Percentiles rank a stretch among this genome's conserved stretches.
These are phyloP conservation scores for Thalassiosira livingstoniorum DNA, from an alignment of 352 stramenopile species.

Conservation along the genomic window DNA sequence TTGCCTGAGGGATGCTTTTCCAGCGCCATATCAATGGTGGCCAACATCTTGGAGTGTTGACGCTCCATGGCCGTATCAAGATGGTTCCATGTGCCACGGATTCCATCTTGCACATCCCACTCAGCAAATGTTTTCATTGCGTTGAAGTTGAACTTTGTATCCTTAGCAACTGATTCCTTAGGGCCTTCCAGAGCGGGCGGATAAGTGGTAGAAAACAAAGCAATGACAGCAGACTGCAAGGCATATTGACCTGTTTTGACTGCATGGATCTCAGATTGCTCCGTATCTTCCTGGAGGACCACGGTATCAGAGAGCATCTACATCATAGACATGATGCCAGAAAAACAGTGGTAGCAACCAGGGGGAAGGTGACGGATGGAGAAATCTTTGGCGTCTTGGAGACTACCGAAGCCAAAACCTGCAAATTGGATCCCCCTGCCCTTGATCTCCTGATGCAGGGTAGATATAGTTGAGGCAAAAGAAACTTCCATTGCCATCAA, in stretches of 20 bases:
- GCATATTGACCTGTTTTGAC: too few relatives aligned
- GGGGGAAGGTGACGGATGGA: not conserved
- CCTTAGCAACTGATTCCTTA: not conserved
- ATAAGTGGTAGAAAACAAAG: not conserved
- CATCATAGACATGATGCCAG: not conserved
- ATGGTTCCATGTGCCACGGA: not conserved
- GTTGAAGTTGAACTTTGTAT: not conserved
- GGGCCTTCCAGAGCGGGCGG: not conserved
- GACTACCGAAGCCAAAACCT: not conserved
- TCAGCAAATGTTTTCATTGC: not conserved
- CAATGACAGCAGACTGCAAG: not conserved
- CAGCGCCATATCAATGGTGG: not conserved
- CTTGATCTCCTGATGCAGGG: not conserved
- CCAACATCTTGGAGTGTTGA: not conserved
- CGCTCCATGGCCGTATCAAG: not conserved
- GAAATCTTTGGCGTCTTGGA: not conserved
- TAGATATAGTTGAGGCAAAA: not conserved
- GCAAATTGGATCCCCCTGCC: not conserved
- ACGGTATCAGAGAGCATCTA: not conserved
- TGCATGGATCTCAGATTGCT: not conserved
- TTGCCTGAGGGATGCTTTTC: not conserved
- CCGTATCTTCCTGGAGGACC: not conserved
- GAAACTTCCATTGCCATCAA: not conserved
- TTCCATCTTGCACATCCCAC: not conserved
- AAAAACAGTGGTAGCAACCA: not conserved